Conservation (phyloP, 1,284 basidiomycete species). For the Schizopora paradoxa region DNA sequence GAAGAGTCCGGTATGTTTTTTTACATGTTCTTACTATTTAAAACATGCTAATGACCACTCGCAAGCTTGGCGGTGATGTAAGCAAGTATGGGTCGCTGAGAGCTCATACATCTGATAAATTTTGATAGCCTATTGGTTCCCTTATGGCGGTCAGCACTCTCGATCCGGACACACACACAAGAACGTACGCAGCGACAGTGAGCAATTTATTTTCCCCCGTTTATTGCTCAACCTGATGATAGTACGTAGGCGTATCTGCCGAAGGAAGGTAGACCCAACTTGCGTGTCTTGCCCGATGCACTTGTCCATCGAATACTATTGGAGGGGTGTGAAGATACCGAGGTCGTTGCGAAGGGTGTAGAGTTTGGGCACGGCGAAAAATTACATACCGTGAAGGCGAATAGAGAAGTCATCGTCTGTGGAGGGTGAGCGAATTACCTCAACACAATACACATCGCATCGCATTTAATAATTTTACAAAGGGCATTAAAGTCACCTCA, state of each 20-base stretch:
- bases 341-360: neutral
- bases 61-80: slow-evolving; percentile 26
- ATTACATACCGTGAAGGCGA: slow-evolving; percentile 21
- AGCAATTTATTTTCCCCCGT: neutral
- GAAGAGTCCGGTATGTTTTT: neutral
- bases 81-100: neutral
- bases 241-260: slow-evolving; percentile 26
- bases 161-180: slow-evolving; percentile 26
- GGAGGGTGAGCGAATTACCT: slow-evolving; percentile 15
- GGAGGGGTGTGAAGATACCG: neutral
- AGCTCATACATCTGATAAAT: slow-evolving; percentile 19
- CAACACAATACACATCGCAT: neutral
- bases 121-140: slow-evolving; percentile 23
- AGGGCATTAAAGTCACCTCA: slow-evolving; percentile 23
- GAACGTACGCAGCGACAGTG: slow-evolving; percentile 27
- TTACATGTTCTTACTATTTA: neutral
- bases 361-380: slow-evolving; percentile 2
- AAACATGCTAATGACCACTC: neutral
- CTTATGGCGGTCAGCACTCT: slow-evolving; percentile 24
- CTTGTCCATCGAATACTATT: slow-evolving; percentile 17
- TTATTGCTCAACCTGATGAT: neutral
- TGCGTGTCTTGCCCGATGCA: slow-evolving; percentile 22
- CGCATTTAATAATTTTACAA: slow-evolving; percentile 28
- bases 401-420: slow-evolving; percentile 26
- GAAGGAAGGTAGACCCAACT: slow-evolving; percentile 24